Evolutionary conservation across 1,139 yeast genomes (phyloP).

Genomic region (Yamadazyma blattariae): DNA sequence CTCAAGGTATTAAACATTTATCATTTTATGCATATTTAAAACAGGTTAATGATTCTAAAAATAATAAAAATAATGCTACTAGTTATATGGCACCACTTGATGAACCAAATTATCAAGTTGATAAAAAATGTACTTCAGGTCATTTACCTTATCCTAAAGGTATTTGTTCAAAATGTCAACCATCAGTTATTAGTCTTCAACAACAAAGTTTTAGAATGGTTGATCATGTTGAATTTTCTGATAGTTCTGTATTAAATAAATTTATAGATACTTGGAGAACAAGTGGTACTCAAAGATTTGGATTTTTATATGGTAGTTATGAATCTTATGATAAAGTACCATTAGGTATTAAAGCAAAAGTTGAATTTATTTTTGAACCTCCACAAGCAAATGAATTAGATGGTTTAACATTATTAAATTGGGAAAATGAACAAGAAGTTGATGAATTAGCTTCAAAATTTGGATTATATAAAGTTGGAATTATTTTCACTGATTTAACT

Average conservation of each 20-base stretch:
- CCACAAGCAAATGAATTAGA: constrained; percentile 86
- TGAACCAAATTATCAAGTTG: constrained; percentile 66
- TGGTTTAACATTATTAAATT: constrained; percentile 66
- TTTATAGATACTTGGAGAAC: constrained; percentile 92
- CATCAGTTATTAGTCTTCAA: constrained; percentile 88
- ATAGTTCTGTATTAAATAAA: constrained; percentile 58
- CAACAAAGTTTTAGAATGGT: constrained; percentile 93
- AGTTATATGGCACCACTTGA: constrained; percentile 81
- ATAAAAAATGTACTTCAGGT: constrained; percentile 67
- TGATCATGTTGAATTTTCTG: constrained; percentile 91
- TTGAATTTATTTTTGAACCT: constrained; percentile 91
- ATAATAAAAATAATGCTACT: constrained; percentile 54
- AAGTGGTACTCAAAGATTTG: constrained; percentile 84
- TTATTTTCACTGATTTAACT: constrained; percentile 84
- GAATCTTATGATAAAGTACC: constrained; percentile 80
- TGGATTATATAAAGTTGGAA: constrained; percentile 74
- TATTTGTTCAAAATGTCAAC: constrained; percentile 96
- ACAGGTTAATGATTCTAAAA: constrained; percentile 67
- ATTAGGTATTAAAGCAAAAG: constrained; percentile 88
- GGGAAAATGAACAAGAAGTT: constrained; percentile 57
- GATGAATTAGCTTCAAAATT: constrained; percentile 56
- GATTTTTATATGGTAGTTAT: constrained; percentile 80
- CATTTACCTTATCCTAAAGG: constrained; percentile 95
- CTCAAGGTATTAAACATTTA: constrained; percentile 78
- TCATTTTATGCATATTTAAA: constrained; percentile 84